phyloP scores from a whole-genome alignment of 2,329 filamentous ascomycete species.

The Hypomyces perniciosus region DNA sequence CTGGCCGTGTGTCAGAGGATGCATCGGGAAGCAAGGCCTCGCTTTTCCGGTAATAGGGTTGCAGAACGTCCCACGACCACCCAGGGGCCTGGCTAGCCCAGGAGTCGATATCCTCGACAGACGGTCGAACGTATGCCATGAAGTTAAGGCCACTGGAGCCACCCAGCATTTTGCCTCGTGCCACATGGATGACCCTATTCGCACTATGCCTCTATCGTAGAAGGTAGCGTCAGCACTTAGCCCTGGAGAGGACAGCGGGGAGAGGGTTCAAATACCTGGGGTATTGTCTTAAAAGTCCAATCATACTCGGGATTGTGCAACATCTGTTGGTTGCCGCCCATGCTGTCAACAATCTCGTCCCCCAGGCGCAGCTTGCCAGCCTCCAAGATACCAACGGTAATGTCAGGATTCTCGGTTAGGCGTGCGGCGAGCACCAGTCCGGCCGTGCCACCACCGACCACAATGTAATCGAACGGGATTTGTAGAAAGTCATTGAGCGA shows the following conservation, averaged over 20 bases:
- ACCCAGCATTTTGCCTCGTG: constrained; percentile 3
- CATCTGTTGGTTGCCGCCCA: too few relatives aligned
- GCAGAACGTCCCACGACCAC: not conserved
- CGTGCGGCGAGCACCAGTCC: constrained; percentile 33
- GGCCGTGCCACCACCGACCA: constrained; percentile 28
- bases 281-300: too few relatives aligned
- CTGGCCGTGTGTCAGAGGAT: not conserved
- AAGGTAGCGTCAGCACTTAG: too few relatives aligned
- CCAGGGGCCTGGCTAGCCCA: not conserved
- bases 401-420: constrained; percentile 28
- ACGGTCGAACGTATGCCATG: not conserved
- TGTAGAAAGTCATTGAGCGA: too few relatives aligned
- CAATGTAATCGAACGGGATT: not conserved
- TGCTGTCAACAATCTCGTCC: too few relatives aligned
- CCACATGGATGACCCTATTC: too few relatives aligned
- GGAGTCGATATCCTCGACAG: not conserved
- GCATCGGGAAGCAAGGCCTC: not conserved
- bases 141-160: constrained; percentile 5
- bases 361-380: constrained; percentile 21
- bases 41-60: not conserved
- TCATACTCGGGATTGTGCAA: too few relatives aligned
- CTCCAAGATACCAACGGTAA: constrained; percentile 30
- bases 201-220: too few relatives aligned
- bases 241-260: too few relatives aligned
- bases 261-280: not conserved